phyloP scores from a whole-genome alignment of 2,329 filamentous ascomycete species.

The Cyclaneusma minus region DNA sequence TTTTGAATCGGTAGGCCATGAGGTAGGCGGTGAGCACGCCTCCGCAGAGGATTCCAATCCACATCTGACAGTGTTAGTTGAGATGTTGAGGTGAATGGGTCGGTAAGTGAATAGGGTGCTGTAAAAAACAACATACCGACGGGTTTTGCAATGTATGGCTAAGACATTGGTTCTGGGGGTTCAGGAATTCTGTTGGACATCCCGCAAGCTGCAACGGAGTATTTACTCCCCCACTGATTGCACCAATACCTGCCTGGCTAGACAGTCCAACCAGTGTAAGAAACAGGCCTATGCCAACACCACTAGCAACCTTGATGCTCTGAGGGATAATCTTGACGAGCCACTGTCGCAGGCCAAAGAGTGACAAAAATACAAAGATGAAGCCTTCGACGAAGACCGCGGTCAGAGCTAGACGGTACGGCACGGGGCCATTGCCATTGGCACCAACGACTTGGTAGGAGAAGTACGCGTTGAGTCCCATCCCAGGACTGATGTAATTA shows the following conservation, averaged over 20 bases:
- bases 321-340: conserved; percentile 48
- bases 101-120: not conserved
- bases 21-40: conserved; percentile 67
- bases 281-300: conserved; percentile 49
- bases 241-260: conserved; percentile 69
- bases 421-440: conserved; percentile 38
- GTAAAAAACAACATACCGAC: conserved; percentile 29
- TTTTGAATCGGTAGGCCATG: conserved; percentile 64
- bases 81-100: too few species aligned
- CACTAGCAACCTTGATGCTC: conserved; percentile 49
- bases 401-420: conserved; percentile 44
- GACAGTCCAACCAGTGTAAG: conserved; percentile 51
- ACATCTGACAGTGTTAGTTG: conserved; percentile 35
- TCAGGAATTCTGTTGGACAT: conserved; percentile 41
- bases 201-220: conserved; percentile 68
- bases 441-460: conserved; percentile 50
- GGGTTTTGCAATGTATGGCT: conserved; percentile 61
- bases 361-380: conserved; percentile 45
- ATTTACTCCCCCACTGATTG: conserved; percentile 50
- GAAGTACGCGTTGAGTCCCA: conserved; percentile 55
- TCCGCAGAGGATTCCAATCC: conserved; percentile 72
- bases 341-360: conserved; percentile 60
- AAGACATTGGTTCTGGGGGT: conserved; percentile 30
- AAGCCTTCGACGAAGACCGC: conserved; percentile 50
- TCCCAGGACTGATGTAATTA: conserved; percentile 34